Evolutionary conservation across 352 stramenopile genomes (phyloP).

Genomic region (Phytophthora vignae): DNA sequence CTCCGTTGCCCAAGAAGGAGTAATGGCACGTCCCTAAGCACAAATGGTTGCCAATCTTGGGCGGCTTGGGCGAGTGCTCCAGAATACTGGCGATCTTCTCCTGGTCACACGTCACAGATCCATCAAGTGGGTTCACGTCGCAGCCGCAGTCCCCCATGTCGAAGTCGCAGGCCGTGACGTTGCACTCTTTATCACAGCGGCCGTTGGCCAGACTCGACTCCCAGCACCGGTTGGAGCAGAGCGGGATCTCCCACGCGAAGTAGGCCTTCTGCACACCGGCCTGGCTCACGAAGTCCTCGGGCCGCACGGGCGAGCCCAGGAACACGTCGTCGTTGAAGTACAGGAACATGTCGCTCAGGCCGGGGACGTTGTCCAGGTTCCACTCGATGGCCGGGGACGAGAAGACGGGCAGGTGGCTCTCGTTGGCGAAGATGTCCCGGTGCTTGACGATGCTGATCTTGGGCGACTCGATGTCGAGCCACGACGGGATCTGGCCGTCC

Average conservation of each 20-base stretch:
- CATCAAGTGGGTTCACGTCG: slow-evolving; percentile 58
- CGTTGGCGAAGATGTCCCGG: slow-evolving; percentile 91
- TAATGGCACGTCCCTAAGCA: slow-evolving; percentile 82
- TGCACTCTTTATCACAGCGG: slow-evolving; percentile 90
- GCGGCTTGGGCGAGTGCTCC: slow-evolving; percentile 55
- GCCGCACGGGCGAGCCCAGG: slow-evolving; percentile 85
- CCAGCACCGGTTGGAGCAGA: slow-evolving; percentile 86
- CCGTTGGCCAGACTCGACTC: slow-evolving; percentile 83
- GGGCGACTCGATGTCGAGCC: slow-evolving; percentile 89
- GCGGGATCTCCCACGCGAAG: slow-evolving; percentile 93
- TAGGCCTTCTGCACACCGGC: slow-evolving; percentile 92
- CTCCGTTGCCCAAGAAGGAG: slow-evolving; percentile 82
- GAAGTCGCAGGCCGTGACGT: slow-evolving; percentile 90
- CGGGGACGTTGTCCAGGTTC: slow-evolving; percentile 94
- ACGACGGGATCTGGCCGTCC: slow-evolving; percentile 94
- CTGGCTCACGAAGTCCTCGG: slow-evolving; percentile 93
- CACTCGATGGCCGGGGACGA: slow-evolving; percentile 95
- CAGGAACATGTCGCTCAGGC: slow-evolving; percentile 92
- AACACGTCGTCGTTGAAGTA: slow-evolving; percentile 99
- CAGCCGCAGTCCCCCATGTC: slow-evolving; percentile 95
- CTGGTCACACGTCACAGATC: slow-evolving; percentile 57
- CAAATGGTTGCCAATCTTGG: slow-evolving; percentile 61
- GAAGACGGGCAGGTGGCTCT: slow-evolving; percentile 93
- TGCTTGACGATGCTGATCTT: slow-evolving; percentile 92
- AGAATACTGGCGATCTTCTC: slow-evolving; percentile 70